Conservation (phyloP, 2,329 filamentous ascomycete species). For the Pseudocercospora pini-densiflorae region DNA sequence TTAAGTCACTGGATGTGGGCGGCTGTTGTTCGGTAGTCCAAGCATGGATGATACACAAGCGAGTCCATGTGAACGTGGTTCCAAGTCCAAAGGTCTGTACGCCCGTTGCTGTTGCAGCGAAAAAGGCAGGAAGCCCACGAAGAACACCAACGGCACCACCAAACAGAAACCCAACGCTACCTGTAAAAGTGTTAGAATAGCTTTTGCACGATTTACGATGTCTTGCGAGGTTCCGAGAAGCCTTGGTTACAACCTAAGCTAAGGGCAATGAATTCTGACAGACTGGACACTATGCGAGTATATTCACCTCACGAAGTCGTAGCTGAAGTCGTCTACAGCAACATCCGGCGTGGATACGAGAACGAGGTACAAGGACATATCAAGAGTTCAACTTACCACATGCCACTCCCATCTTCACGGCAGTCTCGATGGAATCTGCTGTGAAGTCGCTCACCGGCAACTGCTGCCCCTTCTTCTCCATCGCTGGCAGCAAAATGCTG, state of each 20-base stretch:
- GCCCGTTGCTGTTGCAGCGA: constrained; percentile 74
- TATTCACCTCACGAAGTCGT: no score
- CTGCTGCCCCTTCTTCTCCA: constrained; percentile 18
- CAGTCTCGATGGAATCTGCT: constrained; percentile 34
- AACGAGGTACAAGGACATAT: not conserved
- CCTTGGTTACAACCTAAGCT: not conserved
- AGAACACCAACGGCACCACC: constrained; percentile 56
- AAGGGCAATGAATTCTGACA: not conserved
- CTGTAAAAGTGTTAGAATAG: constrained; percentile 39
- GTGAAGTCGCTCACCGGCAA: constrained; percentile 27
- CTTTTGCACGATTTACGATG: not conserved
- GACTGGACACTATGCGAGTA: not conserved
- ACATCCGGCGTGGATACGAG: not conserved
- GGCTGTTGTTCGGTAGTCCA: constrained; percentile 30
- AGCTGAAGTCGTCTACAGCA: not conserved
- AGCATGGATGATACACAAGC: constrained; percentile 45
- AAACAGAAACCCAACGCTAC: constrained; percentile 67
- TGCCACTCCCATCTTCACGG: constrained; percentile 40
- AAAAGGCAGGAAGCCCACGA: constrained; percentile 65
- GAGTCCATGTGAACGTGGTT: constrained; percentile 72
- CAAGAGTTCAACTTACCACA: constrained; percentile 34
- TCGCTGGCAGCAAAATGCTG: not conserved
- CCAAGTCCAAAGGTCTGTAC: constrained; percentile 83
- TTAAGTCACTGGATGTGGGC: constrained; percentile 55
- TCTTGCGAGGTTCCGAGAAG: not conserved